These are phyloP conservation scores for Rhizoclosmatium sp. DNA, from an alignment of 192 early-diverging fungal species.

Conservation along the genomic window DNA sequence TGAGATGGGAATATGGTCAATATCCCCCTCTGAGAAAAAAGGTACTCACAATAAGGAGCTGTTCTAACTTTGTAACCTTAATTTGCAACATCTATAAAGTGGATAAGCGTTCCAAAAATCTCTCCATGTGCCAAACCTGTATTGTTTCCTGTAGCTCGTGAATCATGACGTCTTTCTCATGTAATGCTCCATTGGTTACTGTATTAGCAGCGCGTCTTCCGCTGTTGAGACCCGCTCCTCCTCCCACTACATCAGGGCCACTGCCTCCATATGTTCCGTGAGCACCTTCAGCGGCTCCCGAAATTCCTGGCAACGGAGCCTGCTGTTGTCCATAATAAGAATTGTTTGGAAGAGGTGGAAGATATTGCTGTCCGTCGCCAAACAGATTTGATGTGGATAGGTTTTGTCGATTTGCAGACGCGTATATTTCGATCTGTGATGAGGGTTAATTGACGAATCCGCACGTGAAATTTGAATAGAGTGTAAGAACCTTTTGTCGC, in stretches of 20 bases:
- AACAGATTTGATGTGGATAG: no score
- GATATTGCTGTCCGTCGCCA: neutral
- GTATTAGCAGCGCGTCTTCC: no score
- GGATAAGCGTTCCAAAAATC: neutral
- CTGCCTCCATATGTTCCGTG: conserved; percentile 58
- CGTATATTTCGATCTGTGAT: no score
- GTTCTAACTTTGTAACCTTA: conserved; percentile 62
- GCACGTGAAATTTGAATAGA: no score
- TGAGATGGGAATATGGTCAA: neutral
- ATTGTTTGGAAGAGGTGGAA: neutral
- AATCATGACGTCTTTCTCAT: conserved; percentile 44
- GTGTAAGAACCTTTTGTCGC: conserved; percentile 45
- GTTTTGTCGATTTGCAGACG: no score
- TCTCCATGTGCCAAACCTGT: conserved; percentile 27
- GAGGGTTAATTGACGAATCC: no score
- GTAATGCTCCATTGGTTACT: no score
- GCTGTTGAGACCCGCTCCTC: neutral
- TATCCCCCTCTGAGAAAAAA: neutral
- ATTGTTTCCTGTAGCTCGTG: conserved; percentile 59
- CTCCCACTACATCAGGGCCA: neutral
- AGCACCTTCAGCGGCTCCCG: conserved; percentile 62
- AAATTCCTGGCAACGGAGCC: neutral
- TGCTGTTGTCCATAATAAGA: neutral
- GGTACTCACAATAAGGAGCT: conserved; percentile 51
- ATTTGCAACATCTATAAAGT: conserved; percentile 55